Percentiles rank a stretch among this genome's conserved stretches.
Conservation (phyloP, 148 eudicot genomes). For the Drosera capensis region DNA sequence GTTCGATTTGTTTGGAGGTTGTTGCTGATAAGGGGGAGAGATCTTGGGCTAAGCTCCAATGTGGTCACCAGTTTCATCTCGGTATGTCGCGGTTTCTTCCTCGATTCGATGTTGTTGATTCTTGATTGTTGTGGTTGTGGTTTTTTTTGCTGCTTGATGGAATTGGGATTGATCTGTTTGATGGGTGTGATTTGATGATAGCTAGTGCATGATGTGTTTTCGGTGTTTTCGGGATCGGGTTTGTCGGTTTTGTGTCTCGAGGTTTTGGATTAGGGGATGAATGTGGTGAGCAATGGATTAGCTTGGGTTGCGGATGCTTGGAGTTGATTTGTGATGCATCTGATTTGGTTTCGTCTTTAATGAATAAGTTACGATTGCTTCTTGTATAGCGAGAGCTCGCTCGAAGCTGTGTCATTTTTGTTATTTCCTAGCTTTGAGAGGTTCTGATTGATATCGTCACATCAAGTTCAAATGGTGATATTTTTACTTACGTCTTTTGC, state of each 20-base stretch:
- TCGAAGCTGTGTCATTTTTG: no score
- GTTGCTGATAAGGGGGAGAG: conserved; percentile 60
- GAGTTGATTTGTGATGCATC: neutral
- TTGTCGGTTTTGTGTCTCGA: neutral
- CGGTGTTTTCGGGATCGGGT: neutral
- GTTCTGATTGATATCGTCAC: no score
- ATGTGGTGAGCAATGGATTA: neutral
- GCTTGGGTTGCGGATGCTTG: neutral
- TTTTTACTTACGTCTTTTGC: no score
- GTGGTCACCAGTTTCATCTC: conserved; percentile 87
- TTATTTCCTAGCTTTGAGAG: no score
- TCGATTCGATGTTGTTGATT: no score
- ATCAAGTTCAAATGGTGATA: no score
- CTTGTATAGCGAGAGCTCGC: no score
- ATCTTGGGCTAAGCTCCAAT: conserved; percentile 88
- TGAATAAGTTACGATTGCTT: no score
- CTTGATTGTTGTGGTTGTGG: no score
- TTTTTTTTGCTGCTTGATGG: no score
- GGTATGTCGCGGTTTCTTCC: conserved; percentile 29
- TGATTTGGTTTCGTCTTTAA: no score
- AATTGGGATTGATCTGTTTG: no score
- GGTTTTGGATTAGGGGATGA: neutral
- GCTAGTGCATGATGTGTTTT: neutral
- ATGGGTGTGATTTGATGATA: neutral
- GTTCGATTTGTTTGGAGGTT: conserved; percentile 78